Conservation (phyloP, 805 yeast species). For the Yamadazyma akitaensis region DNA sequence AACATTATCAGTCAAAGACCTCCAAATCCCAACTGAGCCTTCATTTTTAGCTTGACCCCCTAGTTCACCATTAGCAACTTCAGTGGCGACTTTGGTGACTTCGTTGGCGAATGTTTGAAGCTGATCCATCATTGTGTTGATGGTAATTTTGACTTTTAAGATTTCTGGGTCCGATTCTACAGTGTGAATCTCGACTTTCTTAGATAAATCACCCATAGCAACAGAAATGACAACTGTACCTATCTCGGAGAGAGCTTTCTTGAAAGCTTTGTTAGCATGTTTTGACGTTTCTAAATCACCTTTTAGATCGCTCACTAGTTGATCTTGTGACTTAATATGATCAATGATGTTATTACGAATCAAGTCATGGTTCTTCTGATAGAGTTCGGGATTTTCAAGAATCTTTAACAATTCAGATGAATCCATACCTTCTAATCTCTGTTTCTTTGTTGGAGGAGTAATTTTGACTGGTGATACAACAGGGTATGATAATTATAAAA, state of each 20-base stretch:
- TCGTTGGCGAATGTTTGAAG: slow-evolving; percentile 76
- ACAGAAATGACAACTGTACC: slow-evolving; percentile 87
- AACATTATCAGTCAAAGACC: slow-evolving; percentile 77
- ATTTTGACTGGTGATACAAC: slow-evolving; percentile 12
- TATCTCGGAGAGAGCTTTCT: slow-evolving; percentile 69
- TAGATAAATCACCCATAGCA: slow-evolving; percentile 83
- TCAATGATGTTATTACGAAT: slow-evolving; percentile 29
- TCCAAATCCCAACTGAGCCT: slow-evolving; percentile 88
- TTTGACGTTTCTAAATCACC: slow-evolving; percentile 34
- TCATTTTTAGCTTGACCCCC: slow-evolving; percentile 87
- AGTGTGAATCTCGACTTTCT: slow-evolving; percentile 70
- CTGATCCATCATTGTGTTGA: slow-evolving; percentile 88
- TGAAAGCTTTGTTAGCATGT: slow-evolving; percentile 68
- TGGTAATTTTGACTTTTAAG: slow-evolving; percentile 72
- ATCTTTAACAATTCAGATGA: slow-evolving; percentile 30
- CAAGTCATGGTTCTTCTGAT: slow-evolving; percentile 23
- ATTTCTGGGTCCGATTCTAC: slow-evolving; percentile 78
- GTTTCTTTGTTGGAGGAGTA: slow-evolving; percentile 17
- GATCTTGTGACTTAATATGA: slow-evolving; percentile 31
- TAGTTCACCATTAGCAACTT: slow-evolving; percentile 84
- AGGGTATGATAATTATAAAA: slow-evolving; percentile 4
- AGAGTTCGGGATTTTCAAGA: slow-evolving; percentile 38
- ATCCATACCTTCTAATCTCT: slow-evolving; percentile 25
- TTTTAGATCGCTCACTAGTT: slow-evolving; percentile 21
- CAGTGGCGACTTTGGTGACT: slow-evolving; percentile 83